These are phyloP conservation scores for Chaetomium sp. DNA, from an alignment of 2,329 filamentous ascomycete genomes.

Conservation along the genomic window DNA sequence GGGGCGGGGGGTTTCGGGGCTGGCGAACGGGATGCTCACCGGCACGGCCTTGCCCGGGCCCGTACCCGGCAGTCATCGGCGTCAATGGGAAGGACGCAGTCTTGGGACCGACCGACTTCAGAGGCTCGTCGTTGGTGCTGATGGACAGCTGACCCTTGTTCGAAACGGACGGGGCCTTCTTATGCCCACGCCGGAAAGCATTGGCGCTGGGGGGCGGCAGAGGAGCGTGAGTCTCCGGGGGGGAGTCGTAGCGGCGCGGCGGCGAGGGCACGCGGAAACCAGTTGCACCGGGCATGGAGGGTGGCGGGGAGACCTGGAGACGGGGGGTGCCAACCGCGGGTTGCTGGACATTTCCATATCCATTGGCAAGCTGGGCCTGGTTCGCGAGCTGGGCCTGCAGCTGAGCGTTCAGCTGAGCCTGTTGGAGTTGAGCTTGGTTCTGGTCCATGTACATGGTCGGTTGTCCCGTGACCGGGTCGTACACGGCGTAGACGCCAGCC, in stretches of 20 bases:
- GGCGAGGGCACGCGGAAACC: conserved; percentile 58
- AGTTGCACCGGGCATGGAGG: conserved; percentile 48
- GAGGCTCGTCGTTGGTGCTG: conserved; percentile 38
- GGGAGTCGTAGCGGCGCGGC: conserved; percentile 61
- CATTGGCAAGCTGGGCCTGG: conserved; percentile 37
- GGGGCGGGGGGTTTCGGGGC: conserved; percentile 81
- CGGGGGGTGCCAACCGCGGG: conserved; percentile 57
- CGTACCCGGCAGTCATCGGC: conserved; percentile 72
- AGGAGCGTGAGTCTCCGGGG: conserved; percentile 55
- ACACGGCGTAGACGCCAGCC: conserved; percentile 73
- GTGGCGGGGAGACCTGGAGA: conserved; percentile 76
- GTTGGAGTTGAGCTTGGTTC: conserved; percentile 37
- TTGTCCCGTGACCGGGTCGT: conserved; percentile 81
- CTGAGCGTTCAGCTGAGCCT: conserved; percentile 35
- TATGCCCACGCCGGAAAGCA: conserved; percentile 88
- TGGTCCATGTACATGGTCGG: conserved; percentile 74
- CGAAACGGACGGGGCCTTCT: conserved; percentile 76
- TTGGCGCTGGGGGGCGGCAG: conserved; percentile 84
- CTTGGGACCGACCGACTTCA: conserved; percentile 64
- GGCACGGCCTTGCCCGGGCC: conserved; percentile 84
- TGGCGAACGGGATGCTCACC: conserved; percentile 93
- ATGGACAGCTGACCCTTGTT: conserved; percentile 44
- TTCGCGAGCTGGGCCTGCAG: conserved; percentile 30
- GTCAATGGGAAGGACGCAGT: conserved; percentile 74
- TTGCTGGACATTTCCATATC: conserved; percentile 41